These are phyloP conservation scores for Dactylellina haptotyla DNA, from an alignment of 2,329 filamentous ascomycete genomes.

Conservation along the genomic window DNA sequence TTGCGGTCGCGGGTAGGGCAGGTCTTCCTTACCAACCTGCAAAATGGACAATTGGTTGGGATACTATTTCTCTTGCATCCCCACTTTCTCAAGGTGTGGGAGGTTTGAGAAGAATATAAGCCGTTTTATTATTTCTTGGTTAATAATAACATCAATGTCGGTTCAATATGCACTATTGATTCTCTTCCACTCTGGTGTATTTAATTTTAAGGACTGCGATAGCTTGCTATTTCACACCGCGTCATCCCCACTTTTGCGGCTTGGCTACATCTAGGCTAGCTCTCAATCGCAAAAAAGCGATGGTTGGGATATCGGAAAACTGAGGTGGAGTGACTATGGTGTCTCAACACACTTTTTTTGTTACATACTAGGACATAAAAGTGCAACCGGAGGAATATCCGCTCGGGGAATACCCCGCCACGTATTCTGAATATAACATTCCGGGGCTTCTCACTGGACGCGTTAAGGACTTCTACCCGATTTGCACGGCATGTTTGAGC, in stretches of 20 bases:
- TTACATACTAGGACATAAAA: slow-evolving; percentile 30
- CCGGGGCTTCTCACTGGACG: no score
- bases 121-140: no score
- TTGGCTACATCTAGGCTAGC: slow-evolving; percentile 39
- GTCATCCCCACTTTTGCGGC: slow-evolving; percentile 33
- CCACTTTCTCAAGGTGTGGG: no score
- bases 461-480: no score
- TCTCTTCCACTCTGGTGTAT: not conserved
- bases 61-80: no score
- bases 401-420: no score
- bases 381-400: not conserved
- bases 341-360: slow-evolving; percentile 34
- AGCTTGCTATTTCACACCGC: slow-evolving; percentile 16
- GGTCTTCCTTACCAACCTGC: no score
- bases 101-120: no score
- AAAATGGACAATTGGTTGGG: no score
- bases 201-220: slow-evolving; percentile 6
- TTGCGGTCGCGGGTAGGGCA: no score
- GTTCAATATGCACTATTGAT: not conserved
- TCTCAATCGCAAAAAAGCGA: slow-evolving; percentile 13
- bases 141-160: not conserved
- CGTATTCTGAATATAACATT: no score
- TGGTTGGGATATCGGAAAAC: slow-evolving; percentile 45
- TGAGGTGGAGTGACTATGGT: slow-evolving; percentile 49
- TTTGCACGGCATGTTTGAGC: no score